Base-by-base conservation (phyloP, 78 protist genomes). In the Dictyostelium purpureum region DNA sequence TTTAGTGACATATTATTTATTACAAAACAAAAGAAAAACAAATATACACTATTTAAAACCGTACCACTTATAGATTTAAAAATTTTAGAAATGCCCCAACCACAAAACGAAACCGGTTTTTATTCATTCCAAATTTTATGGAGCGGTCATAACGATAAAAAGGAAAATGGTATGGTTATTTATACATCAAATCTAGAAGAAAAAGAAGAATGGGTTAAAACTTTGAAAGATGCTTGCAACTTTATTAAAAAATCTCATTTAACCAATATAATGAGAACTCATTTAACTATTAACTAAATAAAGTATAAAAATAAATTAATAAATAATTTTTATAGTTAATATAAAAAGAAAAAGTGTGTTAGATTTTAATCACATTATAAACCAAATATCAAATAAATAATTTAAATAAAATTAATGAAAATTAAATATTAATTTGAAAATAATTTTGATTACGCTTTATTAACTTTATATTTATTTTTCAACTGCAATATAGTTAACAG, bases 11-110 rank as follows among this genome's bases (percentile, higher is more conserved):
- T 28, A 35, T 66, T 85, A 28, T 73, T 37, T 38, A 59, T 85
- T 28, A 85, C 92, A 0, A 70, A 73, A 42, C 92, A 85, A 73
- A 85, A 85, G 82, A 85, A 85, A 47, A 40, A 43, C 42, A 85
- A 85, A 49, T 85, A 85, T 74, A 37, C 21, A 31, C 65, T 73
- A 11, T 18, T 38, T 37, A 56, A 38, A 38, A 70, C 54, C 16
- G n/a, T 56, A 43, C 80, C 80, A 33, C 67, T 85, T 1, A 18
- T 85, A 2, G 92, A 85, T 56, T 66, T 85, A n/a, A 85, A 85
- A 35, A 57, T 85, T 1, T 31, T 85, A 10, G 80, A 85, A 11
- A 66, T 42, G 4, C 43, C 78, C 9, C 43, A 38, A 43, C 1
- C 21, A 31, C n/a, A 18, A 38, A 24, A 16, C 4, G 52, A 28